Evolutionary conservation across 768 basidiomycete species (phyloP), one percentile per base, ranked within the genome.

Genomic region (Lactifluus hygrophoroides): DNA sequence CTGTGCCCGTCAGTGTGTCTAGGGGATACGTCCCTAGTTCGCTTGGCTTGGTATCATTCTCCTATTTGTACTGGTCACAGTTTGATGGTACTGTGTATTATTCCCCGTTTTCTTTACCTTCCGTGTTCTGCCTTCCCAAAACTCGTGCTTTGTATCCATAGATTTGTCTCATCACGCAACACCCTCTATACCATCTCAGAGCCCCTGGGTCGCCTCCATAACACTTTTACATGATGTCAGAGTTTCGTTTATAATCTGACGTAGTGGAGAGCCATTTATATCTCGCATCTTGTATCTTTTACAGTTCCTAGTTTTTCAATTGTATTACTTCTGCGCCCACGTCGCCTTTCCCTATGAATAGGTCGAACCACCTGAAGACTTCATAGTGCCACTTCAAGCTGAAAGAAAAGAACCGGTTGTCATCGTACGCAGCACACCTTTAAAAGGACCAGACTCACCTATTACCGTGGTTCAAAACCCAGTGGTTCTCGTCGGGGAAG

Each of bases 301-400:
- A 42, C 13, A 13, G n/a, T 27, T 8, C 48, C 25, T 55, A 48
- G 23, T 61, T 32, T 27, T 58, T 58, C 32, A 35, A 3, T n/a
- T n/a, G n/a, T 38, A 45, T 21, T 40, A n/a, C 14, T 17, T 56
- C 50, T 21, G 46, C n/a, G 3, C 56, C 53, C 51, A 34, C 56
- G 2, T 55, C 47, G 27, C 54, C 64, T 38, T 66, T 63, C 34
- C 81, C 84, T 14, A 86, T 75, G 65, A 78, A 89, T 66, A 82
- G 71, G 56, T 86, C 82, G 61, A 96, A 86, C 92, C 92, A 98
- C 59, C 81, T 78, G 73, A 99, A 86, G 13, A 98, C 87, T 69
- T 99, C 95, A 63, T 88, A 77, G 72, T 97, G 91, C 95, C 95
- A 98, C 69, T 93, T 92, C 69, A 95, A 73, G 68, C 90, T 88